A percentile compares a stretch with the other conserved stretches of the same genome.
These are phyloP conservation scores for Jaltomata sinuosa DNA, from an alignment of 257 asterid species.

Conservation along the genomic window DNA sequence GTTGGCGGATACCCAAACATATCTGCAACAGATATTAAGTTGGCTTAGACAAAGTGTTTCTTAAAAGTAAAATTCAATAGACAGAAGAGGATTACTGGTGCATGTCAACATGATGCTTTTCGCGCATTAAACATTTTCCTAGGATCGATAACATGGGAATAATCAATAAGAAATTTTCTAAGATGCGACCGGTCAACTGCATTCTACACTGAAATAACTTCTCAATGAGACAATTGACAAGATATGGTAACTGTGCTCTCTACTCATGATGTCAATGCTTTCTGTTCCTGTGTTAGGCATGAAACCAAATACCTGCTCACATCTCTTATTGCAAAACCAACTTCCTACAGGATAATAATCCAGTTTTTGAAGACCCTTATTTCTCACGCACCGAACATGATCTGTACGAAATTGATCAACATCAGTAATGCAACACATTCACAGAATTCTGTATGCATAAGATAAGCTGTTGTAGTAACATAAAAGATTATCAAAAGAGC, in stretches of 20 bases:
- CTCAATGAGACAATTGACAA: background rate
- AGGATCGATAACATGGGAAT: background rate
- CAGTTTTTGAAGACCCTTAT: slow-evolving; percentile 17
- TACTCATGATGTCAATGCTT: background rate
- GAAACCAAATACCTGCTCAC: slow-evolving; percentile 42
- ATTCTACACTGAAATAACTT: background rate
- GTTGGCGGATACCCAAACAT: slow-evolving; percentile 36
- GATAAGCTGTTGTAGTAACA: background rate
- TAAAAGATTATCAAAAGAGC: background rate
- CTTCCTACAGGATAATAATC: slow-evolving; percentile 18
- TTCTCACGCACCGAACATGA: slow-evolving; percentile 47
- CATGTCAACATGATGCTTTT: background rate
- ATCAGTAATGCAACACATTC: background rate
- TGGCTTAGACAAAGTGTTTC: background rate
- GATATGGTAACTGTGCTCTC: background rate
- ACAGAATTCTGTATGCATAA: background rate
- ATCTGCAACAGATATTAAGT: slow-evolving; percentile 33
- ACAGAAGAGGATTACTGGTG: background rate
- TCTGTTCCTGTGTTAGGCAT: background rate
- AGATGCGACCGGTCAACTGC: background rate
- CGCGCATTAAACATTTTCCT: background rate
- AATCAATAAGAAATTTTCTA: background rate
- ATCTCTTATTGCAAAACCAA: slow-evolving; percentile 58
- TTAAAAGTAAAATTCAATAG: background rate
- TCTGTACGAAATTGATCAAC: slow-evolving; percentile 25